A percentile compares a stretch with the other conserved stretches of the same genome.
Conservation (phyloP, 2,329 filamentous ascomycete genomes). For the Verticillium isaacii region DNA sequence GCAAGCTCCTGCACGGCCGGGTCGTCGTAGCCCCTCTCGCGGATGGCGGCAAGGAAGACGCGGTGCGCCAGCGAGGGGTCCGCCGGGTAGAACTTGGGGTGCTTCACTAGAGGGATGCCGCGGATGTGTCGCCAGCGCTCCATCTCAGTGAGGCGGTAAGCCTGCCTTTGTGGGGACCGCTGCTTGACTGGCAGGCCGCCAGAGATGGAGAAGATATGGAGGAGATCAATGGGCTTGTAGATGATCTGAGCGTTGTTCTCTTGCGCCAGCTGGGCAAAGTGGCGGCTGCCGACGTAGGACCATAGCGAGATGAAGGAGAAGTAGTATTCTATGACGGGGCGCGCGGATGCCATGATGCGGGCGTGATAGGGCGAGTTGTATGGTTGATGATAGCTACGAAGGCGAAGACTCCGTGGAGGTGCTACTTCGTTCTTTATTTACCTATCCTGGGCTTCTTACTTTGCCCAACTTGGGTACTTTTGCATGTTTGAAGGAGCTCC, state of each 20-base stretch:
- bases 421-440: neutral
- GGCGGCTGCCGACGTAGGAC: conserved; percentile 23
- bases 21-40: conserved; percentile 5
- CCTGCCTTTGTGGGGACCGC: conserved; percentile 21
- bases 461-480: too few relatives aligned
- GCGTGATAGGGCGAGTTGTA: neutral
- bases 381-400: too few relatives aligned
- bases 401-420: too few relatives aligned
- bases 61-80: conserved; percentile 23
- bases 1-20: conserved; percentile 8
- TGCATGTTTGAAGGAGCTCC: neutral
- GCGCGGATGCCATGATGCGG: neutral
- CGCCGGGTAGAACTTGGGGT: conserved; percentile 17
- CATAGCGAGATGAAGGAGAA: conserved; percentile 25
- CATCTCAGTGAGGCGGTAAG: conserved; percentile 20
- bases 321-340: conserved; percentile 18
- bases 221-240: conserved; percentile 22
- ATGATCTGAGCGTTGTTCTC: conserved; percentile 19
- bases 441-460: too few relatives aligned
- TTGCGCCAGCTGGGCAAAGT: conserved; percentile 15
- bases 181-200: conserved; percentile 25
- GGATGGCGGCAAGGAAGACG: conserved; percentile 3
- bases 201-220: conserved; percentile 24
- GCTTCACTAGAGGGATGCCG: conserved; percentile 18
- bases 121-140: conserved; percentile 20